These are phyloP conservation scores for Adiantum capillusveneris DNA, from an alignment of 75 land plant genomes.

Conservation along the genomic window DNA sequence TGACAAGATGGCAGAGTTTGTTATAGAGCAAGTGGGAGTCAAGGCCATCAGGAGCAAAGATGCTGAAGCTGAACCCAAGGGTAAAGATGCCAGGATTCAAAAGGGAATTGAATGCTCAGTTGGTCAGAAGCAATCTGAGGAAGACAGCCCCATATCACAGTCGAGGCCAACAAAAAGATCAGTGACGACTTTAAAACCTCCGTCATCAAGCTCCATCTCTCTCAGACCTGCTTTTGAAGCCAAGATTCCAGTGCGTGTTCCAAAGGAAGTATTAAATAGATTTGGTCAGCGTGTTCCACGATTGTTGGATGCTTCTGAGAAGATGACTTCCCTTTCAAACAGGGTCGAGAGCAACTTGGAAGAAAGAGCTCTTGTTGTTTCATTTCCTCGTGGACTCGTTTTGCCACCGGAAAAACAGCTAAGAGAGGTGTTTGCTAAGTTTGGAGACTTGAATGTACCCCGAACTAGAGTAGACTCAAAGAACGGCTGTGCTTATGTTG, in stretches of 20 bases:
- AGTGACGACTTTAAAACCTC: neutral
- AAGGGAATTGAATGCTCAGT: neutral
- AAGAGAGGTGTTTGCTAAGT: conserved; percentile 19
- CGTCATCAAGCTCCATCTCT: neutral
- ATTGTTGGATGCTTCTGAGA: neutral
- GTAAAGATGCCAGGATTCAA: too few species aligned
- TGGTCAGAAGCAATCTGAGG: neutral
- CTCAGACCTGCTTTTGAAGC: conserved; percentile 4
- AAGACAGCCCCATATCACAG: neutral
- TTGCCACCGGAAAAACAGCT: conserved; percentile 16
- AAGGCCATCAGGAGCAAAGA: too few species aligned
- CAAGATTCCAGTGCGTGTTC: neutral
- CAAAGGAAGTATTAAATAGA: neutral
- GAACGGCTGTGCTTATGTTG: conserved; percentile 39
- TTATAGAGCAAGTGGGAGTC: too few species aligned
- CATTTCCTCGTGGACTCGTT: conserved; percentile 10
- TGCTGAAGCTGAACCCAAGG: too few species aligned
- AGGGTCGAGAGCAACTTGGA: neutral
- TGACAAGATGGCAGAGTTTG: too few species aligned
- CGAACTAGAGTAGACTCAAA: conserved; percentile 29
- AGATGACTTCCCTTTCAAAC: neutral
- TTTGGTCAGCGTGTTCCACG: neutral
- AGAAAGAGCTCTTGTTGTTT: conserved; percentile 8
- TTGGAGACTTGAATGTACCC: conserved; percentile 37
- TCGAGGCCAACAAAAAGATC: neutral